Evolutionary conservation across 768 basidiomycete genomes (phyloP).

Genomic region (Termitomyces sp.): DNA sequence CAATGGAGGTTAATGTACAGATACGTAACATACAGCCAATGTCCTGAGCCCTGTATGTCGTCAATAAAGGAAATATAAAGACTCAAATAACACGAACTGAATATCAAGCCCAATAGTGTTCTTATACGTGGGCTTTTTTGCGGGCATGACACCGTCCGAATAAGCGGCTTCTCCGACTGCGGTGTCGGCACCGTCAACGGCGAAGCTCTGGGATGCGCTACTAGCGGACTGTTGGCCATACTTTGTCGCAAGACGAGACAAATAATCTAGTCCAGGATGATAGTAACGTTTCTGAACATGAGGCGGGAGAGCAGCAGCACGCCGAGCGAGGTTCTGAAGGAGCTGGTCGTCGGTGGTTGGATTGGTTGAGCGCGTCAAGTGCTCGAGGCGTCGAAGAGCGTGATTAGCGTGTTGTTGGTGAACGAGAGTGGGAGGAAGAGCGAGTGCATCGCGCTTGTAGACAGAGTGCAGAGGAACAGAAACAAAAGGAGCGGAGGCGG

Average conservation of each 20-base stretch:
- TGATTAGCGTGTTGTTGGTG: slow-evolving; percentile 60
- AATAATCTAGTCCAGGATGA: slow-evolving; percentile 1
- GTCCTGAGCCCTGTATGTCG: slow-evolving; percentile 36
- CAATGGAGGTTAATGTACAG: background rate
- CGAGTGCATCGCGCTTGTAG: background rate
- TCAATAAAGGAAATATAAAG: background rate
- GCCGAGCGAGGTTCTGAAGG: slow-evolving; percentile 30
- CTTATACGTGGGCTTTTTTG: slow-evolving; percentile 10
- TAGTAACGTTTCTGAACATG: slow-evolving; percentile 17
- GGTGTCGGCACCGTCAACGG: background rate
- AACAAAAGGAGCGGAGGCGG: slow-evolving; percentile 9
- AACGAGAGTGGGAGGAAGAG: slow-evolving; percentile 17
- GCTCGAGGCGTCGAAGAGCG: slow-evolving; percentile 45
- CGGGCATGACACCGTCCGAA: slow-evolving; percentile 13
- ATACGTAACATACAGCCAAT: slow-evolving; percentile 34
- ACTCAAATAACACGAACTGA: slow-evolving; percentile 31
- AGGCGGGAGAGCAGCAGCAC: slow-evolving; percentile 28
- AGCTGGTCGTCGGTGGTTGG: slow-evolving; percentile 31
- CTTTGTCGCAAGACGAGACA: slow-evolving; percentile 2
- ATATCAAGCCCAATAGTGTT: slow-evolving; percentile 52
- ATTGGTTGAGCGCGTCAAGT: slow-evolving; percentile 44
- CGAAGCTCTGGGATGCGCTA: background rate
- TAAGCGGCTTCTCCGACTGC: slow-evolving; percentile 20
- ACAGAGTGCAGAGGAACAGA: slow-evolving; percentile 16
- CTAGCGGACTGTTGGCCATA: background rate